Evolutionary conservation across 2,329 filamentous ascomycete species (phyloP).

Genomic region (Paracoccidioides brasiliensis): DNA sequence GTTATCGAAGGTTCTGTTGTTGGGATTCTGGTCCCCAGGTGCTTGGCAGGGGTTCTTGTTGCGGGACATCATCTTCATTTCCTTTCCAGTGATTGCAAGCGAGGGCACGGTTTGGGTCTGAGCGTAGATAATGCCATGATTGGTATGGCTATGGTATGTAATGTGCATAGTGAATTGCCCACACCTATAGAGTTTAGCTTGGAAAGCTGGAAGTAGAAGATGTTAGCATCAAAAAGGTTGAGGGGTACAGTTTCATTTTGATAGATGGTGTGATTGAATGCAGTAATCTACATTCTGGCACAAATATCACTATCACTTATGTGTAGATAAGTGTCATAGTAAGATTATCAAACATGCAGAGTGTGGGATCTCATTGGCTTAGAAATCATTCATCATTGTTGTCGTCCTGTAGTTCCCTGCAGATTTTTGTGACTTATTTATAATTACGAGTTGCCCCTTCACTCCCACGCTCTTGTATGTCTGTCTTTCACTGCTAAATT

Average conservation of each 20-base stretch:
- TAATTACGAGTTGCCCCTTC: too few relatives aligned
- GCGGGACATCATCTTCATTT: conserved; percentile 34
- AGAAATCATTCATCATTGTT: too few relatives aligned
- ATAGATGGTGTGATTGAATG: too few relatives aligned
- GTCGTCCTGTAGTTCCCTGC: too few relatives aligned
- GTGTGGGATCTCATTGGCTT: too few relatives aligned
- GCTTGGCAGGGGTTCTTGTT: conserved; percentile 31
- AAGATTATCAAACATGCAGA: too few relatives aligned
- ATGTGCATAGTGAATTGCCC: conserved; percentile 30
- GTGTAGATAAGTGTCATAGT: too few relatives aligned
- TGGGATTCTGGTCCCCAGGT: conserved; percentile 28
- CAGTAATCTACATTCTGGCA: too few relatives aligned
- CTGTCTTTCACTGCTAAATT: too few relatives aligned
- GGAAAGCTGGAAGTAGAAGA: conserved; percentile 21
- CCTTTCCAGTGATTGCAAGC: conserved; percentile 22
- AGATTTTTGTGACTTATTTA: too few relatives aligned
- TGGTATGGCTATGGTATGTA: conserved; percentile 24
- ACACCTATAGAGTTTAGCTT: conserved; percentile 28
- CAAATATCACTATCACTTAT: too few relatives aligned
- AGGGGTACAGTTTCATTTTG: conserved; percentile 16
- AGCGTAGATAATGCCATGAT: conserved; percentile 21
- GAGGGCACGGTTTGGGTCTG: conserved; percentile 31
- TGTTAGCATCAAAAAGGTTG: conserved; percentile 23
- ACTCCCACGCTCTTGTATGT: too few relatives aligned
- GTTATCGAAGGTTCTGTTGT: conserved; percentile 29